Evolutionary conservation across 345 rosid species (phyloP).

Genomic region (Eucalyptus caleyi): DNA sequence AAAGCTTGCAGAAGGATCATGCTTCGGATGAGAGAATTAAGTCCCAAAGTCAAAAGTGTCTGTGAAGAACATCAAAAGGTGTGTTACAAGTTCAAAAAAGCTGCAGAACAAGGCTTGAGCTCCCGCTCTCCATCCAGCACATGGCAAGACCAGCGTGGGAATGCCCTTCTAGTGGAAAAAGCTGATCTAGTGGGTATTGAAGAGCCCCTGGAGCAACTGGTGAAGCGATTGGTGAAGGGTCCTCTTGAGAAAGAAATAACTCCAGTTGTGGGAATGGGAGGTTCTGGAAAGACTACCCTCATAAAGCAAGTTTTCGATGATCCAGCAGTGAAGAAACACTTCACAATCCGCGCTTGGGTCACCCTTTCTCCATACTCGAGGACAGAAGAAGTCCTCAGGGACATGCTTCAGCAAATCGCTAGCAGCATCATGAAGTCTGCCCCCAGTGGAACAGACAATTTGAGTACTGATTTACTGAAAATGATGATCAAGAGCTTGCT

Average conservation of each 20-base stretch:
- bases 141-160: constrained; percentile 7
- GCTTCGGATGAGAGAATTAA: constrained; percentile 1
- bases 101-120: not conserved
- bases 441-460: not conserved
- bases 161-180: constrained; percentile 18
- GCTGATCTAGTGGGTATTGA: constrained; percentile 13
- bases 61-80: constrained; percentile 2
- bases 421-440: not conserved
- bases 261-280: constrained; percentile 25
- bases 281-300: constrained; percentile 22
- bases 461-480: not conserved
- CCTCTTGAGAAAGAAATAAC: not conserved
- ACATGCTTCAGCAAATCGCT: not conserved
- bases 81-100: not conserved
- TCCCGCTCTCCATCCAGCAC: not conserved
- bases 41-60: not conserved
- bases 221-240: constrained; percentile 2
- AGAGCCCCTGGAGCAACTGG: not conserved
- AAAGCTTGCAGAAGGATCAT: constrained; percentile 8
- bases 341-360: constrained; percentile 8
- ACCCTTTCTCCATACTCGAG: constrained; percentile 2
- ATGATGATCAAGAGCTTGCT: not conserved
- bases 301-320: constrained; percentile 12
- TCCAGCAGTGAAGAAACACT: not conserved
- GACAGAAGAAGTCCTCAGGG: constrained; percentile 2